Percentiles rank a stretch among this genome's conserved stretches.
Conservation (phyloP, 2,329 filamentous ascomycete species). For the Trichoderma gracile region DNA sequence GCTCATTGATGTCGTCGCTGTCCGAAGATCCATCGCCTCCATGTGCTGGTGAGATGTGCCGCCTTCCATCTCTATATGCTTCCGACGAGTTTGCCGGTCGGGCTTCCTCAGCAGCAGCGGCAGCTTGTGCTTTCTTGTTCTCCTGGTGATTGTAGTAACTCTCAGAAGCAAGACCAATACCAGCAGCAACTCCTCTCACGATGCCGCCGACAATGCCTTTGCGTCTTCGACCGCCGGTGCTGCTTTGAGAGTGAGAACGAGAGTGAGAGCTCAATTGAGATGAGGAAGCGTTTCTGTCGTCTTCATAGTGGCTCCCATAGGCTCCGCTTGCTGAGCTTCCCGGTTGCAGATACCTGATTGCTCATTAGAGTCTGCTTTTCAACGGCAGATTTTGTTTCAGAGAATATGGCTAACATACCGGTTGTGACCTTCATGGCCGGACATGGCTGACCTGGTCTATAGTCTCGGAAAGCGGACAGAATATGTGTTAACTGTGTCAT, state of each 20-base stretch:
- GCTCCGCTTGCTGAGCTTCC: background rate
- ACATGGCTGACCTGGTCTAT: background rate
- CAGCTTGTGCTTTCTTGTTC: constrained; percentile 14
- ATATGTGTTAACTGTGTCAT: background rate
- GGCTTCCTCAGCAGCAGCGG: background rate
- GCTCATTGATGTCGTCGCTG: background rate
- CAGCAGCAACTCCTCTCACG: constrained; percentile 17
- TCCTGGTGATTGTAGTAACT: constrained; percentile 23
- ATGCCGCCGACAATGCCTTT: constrained; percentile 12
- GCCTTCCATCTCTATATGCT: background rate
- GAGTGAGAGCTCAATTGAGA: constrained; percentile 9
- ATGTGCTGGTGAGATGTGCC: background rate
- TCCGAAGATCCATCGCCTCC: background rate
- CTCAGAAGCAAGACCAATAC: constrained; percentile 24
- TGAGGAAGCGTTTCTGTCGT: background rate
- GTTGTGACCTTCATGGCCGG: constrained; percentile 1
- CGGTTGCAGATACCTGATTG: background rate
- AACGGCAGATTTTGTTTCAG: background rate
- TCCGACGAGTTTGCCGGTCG: background rate
- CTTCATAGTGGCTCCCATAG: background rate
- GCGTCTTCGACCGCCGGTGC: background rate
- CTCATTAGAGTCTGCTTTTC: background rate
- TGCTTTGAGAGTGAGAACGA: constrained; percentile 11
- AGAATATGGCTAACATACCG: background rate
- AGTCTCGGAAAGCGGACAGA: background rate